phyloP scores from a whole-genome alignment of 1,284 basidiomycete species.

The Leccinum cinnamomeum region DNA sequence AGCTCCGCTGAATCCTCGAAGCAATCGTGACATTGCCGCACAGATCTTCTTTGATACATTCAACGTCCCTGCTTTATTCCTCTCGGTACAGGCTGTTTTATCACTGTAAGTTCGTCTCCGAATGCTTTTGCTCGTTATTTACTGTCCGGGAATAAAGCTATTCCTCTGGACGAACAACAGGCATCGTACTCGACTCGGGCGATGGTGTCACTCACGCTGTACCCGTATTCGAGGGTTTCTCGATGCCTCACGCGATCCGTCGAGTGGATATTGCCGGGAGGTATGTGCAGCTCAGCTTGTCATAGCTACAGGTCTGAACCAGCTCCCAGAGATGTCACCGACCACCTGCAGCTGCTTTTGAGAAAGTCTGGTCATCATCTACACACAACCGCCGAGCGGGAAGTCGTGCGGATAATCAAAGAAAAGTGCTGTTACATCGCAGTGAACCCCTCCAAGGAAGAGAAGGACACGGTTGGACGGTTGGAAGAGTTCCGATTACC shows the following conservation, averaged over 20 bases:
- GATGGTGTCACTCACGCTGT: conserved; percentile 99
- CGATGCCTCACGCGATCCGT: conserved; percentile 97
- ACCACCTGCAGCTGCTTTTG: conserved; percentile 91
- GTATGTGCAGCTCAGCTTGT: conserved; percentile 41
- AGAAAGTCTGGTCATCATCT: conserved; percentile 95
- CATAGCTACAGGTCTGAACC: conserved; percentile 15
- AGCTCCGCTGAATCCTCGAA: conserved; percentile 92
- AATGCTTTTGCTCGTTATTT: conserved; percentile 5
- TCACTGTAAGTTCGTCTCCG: conserved; percentile 68
- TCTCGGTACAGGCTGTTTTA: conserved; percentile 95
- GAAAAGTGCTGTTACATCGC: conserved; percentile 98
- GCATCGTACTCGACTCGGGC: conserved; percentile 97
- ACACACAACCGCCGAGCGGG: conserved; percentile 95
- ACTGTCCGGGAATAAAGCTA: conserved; percentile 61
- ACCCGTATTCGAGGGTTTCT: conserved; percentile 98
- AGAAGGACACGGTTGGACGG: conserved; percentile 82
- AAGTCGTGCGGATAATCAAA: conserved; percentile 97
- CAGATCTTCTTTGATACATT: conserved; percentile 99
- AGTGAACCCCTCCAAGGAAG: conserved; percentile 88
- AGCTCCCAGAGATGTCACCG: conserved; percentile 83
- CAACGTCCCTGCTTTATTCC: conserved; percentile 98
- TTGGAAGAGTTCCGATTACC: conserved; percentile 92
- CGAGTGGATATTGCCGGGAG: conserved; percentile 95
- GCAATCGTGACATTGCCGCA: conserved; percentile 92
- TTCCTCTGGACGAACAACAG: conserved; percentile 98